Base-by-base conservation (phyloP, 768 basidiomycete species). In the Russula sp. region DNA sequence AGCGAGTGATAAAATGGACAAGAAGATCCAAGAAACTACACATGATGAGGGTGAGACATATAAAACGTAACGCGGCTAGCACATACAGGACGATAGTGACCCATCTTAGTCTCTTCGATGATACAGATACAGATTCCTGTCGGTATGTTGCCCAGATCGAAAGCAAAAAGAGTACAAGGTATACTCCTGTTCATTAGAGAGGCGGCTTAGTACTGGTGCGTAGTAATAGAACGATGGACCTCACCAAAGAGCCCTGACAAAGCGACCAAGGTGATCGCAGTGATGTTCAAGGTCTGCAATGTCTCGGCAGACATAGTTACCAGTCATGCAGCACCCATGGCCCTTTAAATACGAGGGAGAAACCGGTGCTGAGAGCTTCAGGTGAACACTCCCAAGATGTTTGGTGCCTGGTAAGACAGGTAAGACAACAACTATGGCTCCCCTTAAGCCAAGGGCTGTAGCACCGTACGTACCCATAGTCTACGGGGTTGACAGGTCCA, bases 21-120 rank as follows among this genome's bases (percentile, higher is more conserved):
- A 48, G 57, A n/a, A 70, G 56, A 22, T 64, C 60, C 6, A 70
- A 4, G 42, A 69, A 70, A n/a, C 70, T 70, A 51, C 5, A 22
- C n/a, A n/a, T n/a, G 11, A 16, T 48, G 16, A 20, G 18, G 20
- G 41, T 61, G 60, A 61, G 47, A 52, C 4, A 59, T 87, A 18
- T 14, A 14, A 45, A 11, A 39, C 25, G 25, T 43, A 34, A 39
- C 13, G 36, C 7, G n/a, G 29, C 36, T 11, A 9, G 41, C 7
- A 59, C 68, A 20, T 49, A 68, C 69, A 70, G 61, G 18, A 59
- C 38, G 25, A 64, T 58, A 0, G 69, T 67, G 50, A 70, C 64
- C 46, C 60, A 39, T 57, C 60, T 45, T 22, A 69, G 59, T 29
- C 66, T 59, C 38, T 53, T 61, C 29, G 56, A 63, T 14, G 56